Base-by-base conservation (phyloP, 306 rosid species). In the Begonia peltatifolia region DNA sequence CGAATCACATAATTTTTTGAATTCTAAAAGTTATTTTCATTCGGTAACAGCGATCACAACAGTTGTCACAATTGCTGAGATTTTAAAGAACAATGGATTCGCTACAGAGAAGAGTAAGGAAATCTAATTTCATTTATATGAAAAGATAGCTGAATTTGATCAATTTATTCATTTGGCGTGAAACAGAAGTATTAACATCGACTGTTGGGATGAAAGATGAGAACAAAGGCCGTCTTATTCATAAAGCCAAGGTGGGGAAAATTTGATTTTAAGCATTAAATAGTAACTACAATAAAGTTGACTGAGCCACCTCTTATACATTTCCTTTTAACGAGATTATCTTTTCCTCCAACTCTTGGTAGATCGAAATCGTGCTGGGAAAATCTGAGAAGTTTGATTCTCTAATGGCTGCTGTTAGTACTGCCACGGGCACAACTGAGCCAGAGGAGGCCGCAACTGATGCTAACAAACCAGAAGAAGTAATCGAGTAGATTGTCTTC, bases 61-160 rank as follows among this genome's bases (percentile, higher is more conserved):
- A 0, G 94, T 84, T 47, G 94, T 80, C 12, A 78, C 89, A 11
- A 74, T 80, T 61, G 86, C 94, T 59, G 94, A 84, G 71, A 84
- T 84, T 41, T 63, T 84, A 74, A 84, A 84, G 69, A 81, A 84
- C 66, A 80, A 78, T 15, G 94, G 83, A 18, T 73, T 84, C 57
- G 94, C 94, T 49, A 67, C 81, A 50, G 94, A 84, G 64, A 80
- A 81, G 77, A 84, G 94, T 84, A 43, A 61, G 80, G 56, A 50
- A 43, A 61, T 44, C 23, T 43, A 9, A 35, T 44, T 30, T 30
- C 38, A 7, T 5, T 30, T 30, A 30, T 7, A 3, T 30, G 38
- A 30, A 30, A 30, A 30, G 38, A 30, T 30, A 30, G 38, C 38
- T 30, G 38, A 30, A 30, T 30, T 30, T 30, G 38, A 30, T 30